Evolutionary conservation across 176 grass and related monocot species (phyloP), one percentile per base, ranked within the genome.

Genomic region (Otatea glauca): DNA sequence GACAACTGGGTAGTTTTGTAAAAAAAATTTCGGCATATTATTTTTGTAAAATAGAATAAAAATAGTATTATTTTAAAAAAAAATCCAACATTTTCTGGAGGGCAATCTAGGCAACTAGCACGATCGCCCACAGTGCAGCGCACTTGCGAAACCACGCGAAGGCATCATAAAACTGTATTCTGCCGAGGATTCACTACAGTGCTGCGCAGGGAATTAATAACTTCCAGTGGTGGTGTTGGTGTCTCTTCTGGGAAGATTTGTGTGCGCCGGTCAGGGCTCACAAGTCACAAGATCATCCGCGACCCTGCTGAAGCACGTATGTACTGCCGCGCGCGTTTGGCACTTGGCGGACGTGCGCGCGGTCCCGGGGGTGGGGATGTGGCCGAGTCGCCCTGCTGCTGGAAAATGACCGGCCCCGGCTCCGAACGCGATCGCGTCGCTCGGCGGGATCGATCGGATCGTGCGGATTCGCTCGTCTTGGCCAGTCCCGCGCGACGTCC

Each of bases 321-420:
- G 87, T 29, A 29, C 1, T 29, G 29, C 29, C 29, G 29, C 1
- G 29, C 29, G 29, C 1, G 29, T 29, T 29, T 75, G 81, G 76
- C 87, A 34, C 43, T 11, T 70, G 77, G 43, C 70, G 7, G 25
- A 11, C 47, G 62, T 1, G 49, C 17, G 66, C 66, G 60, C 27
- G 82, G 88, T 70, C 88, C 71, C 77, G 82, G 25, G 39, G 14
- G 8, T 18, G 58, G n/a, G 61, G 6, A 60, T 50, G 64, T 54
- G 73, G 44, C 76, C 81, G 60, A 67, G 77, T 2, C 16, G 29
- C 47, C 25, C 14, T 35, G 80, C 75, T 84, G 81, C 73, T 18
- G 65, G 81, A 84, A 71, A 84, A 48, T 55, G 87, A 88, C 82
- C 75, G 25, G 67, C 20, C 20, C 3, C 55, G 54, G 51, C 17